Conservation (phyloP, 2,329 filamentous ascomycete genomes). For the Beauveria varroae region DNA sequence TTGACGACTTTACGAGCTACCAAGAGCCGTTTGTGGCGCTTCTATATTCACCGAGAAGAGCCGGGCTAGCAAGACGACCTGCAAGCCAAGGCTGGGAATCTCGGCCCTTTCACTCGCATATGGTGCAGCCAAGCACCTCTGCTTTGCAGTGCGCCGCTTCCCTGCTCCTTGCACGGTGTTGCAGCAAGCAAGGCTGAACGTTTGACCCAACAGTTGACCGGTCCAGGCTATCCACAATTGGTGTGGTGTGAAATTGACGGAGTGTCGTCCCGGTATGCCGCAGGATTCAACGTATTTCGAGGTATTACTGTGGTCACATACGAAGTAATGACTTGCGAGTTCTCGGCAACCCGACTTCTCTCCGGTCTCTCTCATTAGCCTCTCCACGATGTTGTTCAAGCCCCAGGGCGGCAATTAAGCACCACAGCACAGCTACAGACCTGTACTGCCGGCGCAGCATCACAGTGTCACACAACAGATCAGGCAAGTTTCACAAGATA, state of each 20-base stretch:
- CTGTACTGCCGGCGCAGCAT: neutral
- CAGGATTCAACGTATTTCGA: neutral
- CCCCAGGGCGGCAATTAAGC: neutral
- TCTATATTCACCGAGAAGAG: neutral
- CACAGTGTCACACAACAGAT: neutral
- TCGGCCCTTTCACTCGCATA: neutral
- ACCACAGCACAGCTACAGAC: neutral
- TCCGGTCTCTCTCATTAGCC: neutral
- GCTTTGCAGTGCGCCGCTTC: neutral
- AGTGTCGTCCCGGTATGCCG: constrained; percentile 7
- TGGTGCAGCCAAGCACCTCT: neutral
- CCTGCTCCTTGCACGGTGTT: no score
- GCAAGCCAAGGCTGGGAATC: neutral
- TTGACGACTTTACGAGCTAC: neutral
- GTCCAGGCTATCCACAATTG: neutral
- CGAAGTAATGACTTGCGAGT: neutral
- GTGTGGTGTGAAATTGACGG: neutral
- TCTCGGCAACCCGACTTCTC: neutral
- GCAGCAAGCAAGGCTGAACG: neutral
- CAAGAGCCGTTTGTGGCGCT: neutral
- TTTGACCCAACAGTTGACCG: neutral
- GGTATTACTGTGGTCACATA: neutral
- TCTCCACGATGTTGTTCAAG: neutral
- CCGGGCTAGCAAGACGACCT: neutral
- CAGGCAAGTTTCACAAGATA: neutral